Evolutionary conservation across 2,329 filamentous ascomycete genomes (phyloP), one percentile per base, ranked within the genome.

Genomic region (Huntiella abstrusa): DNA sequence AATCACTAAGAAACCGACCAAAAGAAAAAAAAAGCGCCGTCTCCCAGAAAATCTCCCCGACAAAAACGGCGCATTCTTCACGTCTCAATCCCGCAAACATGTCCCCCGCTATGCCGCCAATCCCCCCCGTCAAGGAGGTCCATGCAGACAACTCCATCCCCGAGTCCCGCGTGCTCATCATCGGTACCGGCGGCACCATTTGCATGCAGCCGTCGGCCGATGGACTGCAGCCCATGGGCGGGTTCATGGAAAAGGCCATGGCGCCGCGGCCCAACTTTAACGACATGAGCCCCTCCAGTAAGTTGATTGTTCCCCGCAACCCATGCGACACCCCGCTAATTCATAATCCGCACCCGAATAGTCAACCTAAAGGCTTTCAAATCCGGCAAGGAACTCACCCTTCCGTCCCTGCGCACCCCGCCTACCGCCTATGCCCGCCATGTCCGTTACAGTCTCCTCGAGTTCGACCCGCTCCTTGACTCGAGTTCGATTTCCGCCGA

Each of bases 181-280:
- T 94, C 61, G 88, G 92, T 66, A 94, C 87, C 10, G 86, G 83
- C 50, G 82, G 81, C 39, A 86, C 81, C 5, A 94, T 94, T 56
- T 94, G 85, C 64, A 94, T 95, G 87, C 77, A 80, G 57, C 79
- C 77, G 46, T 85, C 84, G 7, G 71, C 73, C 6, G 75, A 85
- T 53, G 87, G 87, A 1, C 75, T 93, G 46, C 70, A 91, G 33
- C 87, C 87, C 4, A 81, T 83, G 47, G 67, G 75, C 55, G 80
- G 82, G 3, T 94, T 95, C 58, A 67, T 93, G 39, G 74, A 91
- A 55, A 76, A 76, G 53, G 85, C 84, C 55, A 80, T 95, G 67
- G 80, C 81, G 3, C 82, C 82, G 6, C 71, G 83, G 32, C 83
- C 83, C 2, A 82, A 80, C 1, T 94, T 94, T 67, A 92, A 94